Conservation (phyloP, 2,329 filamentous ascomycete genomes). For the Chaetothyriales sp. region DNA sequence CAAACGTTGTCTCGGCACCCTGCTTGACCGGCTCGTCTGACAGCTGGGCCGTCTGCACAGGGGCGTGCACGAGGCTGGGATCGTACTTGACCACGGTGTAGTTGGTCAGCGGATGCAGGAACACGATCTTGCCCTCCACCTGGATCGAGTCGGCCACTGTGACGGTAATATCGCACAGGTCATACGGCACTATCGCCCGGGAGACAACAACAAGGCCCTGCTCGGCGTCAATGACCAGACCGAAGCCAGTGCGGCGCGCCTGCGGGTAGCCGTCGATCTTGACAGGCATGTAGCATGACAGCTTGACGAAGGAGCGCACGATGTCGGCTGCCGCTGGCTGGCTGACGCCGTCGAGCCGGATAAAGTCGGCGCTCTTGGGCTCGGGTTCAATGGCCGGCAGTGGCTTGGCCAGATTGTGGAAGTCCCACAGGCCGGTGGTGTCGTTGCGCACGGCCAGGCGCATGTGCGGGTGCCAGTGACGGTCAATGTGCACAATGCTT, state of each 20-base stretch:
- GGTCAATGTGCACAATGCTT: conserved; percentile 77
- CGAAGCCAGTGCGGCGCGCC: conserved; percentile 86
- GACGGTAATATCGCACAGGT: conserved; percentile 88
- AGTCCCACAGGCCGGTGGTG: conserved; percentile 82
- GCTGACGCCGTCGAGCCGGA: conserved; percentile 74
- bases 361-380: conserved; percentile 71
- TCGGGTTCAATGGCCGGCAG: conserved; percentile 59
- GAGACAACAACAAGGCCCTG: conserved; percentile 92
- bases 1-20: conserved; percentile 86
- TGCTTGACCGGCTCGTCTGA: conserved; percentile 73
- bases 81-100: conserved; percentile 95
- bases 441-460: conserved; percentile 84
- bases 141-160: conserved; percentile 95
- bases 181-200: conserved; percentile 83
- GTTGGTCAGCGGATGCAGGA: conserved; percentile 92
- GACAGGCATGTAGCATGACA: conserved; percentile 82
- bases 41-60: conserved; percentile 75
- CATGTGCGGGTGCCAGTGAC: conserved; percentile 95
- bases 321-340: conserved; percentile 85
- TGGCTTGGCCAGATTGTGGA: conserved; percentile 66
- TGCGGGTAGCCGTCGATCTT: conserved; percentile 97
- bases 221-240: conserved; percentile 90
- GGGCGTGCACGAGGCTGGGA: conserved; percentile 78
- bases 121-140: conserved; percentile 83
- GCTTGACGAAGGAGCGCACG: conserved; percentile 84